phyloP scores from a whole-genome alignment of 2,329 filamentous ascomycete genomes.

The Canariomyces notabilis region DNA sequence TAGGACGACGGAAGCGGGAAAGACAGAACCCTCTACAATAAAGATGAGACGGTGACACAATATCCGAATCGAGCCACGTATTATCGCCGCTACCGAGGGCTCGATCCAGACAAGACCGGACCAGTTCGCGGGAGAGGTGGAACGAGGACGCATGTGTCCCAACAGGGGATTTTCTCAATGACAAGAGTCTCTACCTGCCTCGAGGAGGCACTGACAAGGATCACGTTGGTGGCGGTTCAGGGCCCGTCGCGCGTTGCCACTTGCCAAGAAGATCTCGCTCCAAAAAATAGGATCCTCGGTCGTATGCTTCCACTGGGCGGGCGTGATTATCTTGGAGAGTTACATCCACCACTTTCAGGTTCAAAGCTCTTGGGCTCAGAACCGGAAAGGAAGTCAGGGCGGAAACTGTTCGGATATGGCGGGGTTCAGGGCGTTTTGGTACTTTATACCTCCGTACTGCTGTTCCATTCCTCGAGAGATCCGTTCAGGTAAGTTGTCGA shows the following conservation, averaged over 20 bases:
- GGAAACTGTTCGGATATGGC: too few species aligned
- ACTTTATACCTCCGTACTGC: too few species aligned
- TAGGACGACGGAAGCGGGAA: background rate
- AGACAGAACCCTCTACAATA: background rate
- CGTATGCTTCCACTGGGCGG: too few species aligned
- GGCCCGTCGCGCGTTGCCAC: background rate
- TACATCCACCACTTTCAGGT: background rate
- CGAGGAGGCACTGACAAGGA: background rate
- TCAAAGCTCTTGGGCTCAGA: too few species aligned
- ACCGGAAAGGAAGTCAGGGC: background rate
- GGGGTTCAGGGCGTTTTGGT: too few species aligned
- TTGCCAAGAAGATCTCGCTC: background rate
- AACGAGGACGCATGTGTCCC: background rate
- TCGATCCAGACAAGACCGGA: background rate
- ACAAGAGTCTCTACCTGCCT: too few species aligned
- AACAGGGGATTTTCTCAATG: background rate
- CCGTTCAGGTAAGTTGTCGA: too few species aligned
- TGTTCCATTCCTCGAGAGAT: too few species aligned
- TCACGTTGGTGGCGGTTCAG: background rate
- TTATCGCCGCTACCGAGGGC: background rate
- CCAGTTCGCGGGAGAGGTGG: background rate
- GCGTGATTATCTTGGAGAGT: too few species aligned
- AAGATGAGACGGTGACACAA: background rate
- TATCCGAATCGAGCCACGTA: background rate
- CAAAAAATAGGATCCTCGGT: background rate